Evolutionary conservation across 805 yeast genomes (phyloP), one percentile per base, ranked within the genome.

Genomic region (Lachancea cidri): DNA sequence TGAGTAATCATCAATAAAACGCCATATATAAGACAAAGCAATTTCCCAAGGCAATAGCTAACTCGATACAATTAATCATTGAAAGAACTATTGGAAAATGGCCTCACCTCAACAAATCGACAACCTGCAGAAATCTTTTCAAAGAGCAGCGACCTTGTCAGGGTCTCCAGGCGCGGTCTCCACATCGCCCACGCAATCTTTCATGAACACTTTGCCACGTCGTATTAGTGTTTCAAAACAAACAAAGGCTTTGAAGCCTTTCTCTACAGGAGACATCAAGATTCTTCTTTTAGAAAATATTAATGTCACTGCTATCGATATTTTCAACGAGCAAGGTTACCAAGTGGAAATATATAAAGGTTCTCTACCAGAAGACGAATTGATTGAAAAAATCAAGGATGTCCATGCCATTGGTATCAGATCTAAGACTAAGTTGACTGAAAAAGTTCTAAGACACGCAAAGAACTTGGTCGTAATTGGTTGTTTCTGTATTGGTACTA

Each of bases 401-500:
- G 96, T 87, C 39, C 98, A 93, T 63, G 98, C 96, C 45, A 81
- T 93, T 60, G 98, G 98, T 68, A 89, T 93, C 61, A 86, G 98
- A 73, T 93, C 98, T 46, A 93, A 93, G 74, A 93, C 98, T 38
- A 85, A 81, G 66, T 73, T 93, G 60, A 86, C 88, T 31, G 83
- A 77, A 52, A 79, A 79, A 39, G 80, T 93, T 20, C 73, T 93
- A 55, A 72, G 77, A 49, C 86, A 85, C 55, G 98, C 98, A 43
- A 83, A 81, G 64, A 86, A 91, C 71, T 74, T 93, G 66, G 85
- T 85, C 19, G 89, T 79, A 24, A 73, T 93, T 66, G 98, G 98
- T 43, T 93, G 98, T 72, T 93, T 93, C 84, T 93, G 98, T 76
- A 93, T 93, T 54, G 98, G 98, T 59, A 93, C 98, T 47, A 93